Base-by-base conservation (phyloP, 345 rosid species). In the Arabidopsis suecica region DNA sequence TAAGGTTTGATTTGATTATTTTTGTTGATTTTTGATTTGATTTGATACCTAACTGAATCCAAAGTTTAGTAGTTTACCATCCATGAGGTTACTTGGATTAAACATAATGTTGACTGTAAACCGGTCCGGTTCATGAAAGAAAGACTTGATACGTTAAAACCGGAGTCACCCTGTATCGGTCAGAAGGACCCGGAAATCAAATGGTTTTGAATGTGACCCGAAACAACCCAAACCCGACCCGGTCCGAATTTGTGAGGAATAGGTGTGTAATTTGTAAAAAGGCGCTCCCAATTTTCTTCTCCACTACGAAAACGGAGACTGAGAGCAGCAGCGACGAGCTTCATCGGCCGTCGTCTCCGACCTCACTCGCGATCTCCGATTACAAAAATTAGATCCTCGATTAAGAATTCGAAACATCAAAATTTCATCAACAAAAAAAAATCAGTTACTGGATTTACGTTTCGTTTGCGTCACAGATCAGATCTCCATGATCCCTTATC, bases 401-500 rank as follows among this genome's bases (percentile, higher is more conserved):
- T 16, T 10, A 32, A 55, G 34, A 6, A 65, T 28, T 56, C 28
- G 6, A 73, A 59, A 59, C 51, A 18, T 65, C 60, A 41, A 40
- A 40, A 16, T 34, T 11, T 20, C 5, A 14, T 1, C 6, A 16
- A 51, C 2, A 16, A 23, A 51, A 4, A 16, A 23, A 3, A 28
- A 28, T 28, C 32, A 0, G 32, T 28, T 28, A 22, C n/a, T 54
- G 45, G 41, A 33, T 38, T 57, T 45, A 34, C 42, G 37, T 42
- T 3, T 64, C 63, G 8, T 36, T 36, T 28, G 22, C 16, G 49
- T 65, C 16, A 62, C 74, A 16, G 74, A 64, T 64, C 62, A 65
- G 57, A 34, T 64, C 74, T 71, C 18, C 64, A 79, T 77, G 83
- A 68, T 67, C 72, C 61, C 57, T 62, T 23, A 25, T 28, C 56